Conservation (phyloP, 257 asterid species). For the Linderniella brevidens region DNA sequence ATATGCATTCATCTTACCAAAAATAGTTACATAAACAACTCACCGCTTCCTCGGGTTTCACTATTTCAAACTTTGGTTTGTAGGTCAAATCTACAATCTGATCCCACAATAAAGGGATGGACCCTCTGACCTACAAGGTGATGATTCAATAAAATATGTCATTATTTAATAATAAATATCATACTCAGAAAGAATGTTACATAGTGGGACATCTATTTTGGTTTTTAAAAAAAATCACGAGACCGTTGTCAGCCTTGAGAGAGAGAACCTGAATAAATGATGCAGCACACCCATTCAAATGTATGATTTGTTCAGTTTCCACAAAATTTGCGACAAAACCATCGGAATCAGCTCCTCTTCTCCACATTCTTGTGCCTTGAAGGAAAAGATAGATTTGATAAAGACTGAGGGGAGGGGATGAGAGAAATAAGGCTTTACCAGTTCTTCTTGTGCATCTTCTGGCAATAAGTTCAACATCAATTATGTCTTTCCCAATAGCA, state of each 20-base stretch:
- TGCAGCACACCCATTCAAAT: constrained; percentile 62
- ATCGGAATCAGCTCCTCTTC: constrained; percentile 99
- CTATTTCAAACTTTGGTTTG: constrained; percentile 66
- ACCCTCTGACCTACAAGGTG: constrained; percentile 75
- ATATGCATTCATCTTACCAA: too few species aligned
- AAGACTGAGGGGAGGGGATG: too few species aligned
- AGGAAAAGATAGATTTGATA: background rate
- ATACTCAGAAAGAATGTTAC: too few species aligned
- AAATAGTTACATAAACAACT: too few species aligned
- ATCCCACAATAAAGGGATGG: constrained; percentile 89
- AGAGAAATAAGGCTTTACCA: constrained; percentile 24
- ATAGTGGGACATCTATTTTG: too few species aligned
- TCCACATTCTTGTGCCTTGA: constrained; percentile 98
- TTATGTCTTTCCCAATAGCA: constrained; percentile 80
- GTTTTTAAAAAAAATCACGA: too few species aligned
- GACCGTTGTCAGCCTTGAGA: too few species aligned
- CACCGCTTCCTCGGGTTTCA: constrained; percentile 52
- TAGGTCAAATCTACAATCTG: constrained; percentile 93
- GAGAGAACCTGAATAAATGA: constrained; percentile 98
- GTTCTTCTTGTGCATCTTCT: constrained; percentile 93
- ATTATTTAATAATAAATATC: background rate
- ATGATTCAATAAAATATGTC: too few species aligned
- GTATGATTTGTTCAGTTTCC: constrained; percentile 88
- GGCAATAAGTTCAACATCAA: constrained; percentile 81
- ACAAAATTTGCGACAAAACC: constrained; percentile 99